phyloP scores from a whole-genome alignment of 2,329 filamentous ascomycete genomes.

The Fusarium staphyleae region DNA sequence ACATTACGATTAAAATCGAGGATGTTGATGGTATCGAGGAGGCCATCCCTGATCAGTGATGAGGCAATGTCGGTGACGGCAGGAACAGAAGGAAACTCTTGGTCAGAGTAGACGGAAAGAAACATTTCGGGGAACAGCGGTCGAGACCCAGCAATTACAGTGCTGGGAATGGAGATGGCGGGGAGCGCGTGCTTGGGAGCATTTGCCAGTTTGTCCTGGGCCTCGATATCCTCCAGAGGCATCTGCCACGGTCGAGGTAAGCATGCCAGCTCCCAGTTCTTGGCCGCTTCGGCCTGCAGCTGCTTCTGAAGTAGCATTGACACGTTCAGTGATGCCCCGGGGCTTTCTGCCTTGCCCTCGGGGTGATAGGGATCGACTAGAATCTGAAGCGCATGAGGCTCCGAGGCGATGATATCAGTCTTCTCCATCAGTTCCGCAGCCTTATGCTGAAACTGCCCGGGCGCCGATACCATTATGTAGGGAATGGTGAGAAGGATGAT shows the following conservation, averaged over 20 bases:
- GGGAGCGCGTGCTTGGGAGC: slow-evolving; percentile 81
- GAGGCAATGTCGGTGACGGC: slow-evolving; percentile 77
- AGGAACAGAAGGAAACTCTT: slow-evolving; percentile 90
- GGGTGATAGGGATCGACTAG: slow-evolving; percentile 85
- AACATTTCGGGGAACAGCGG: slow-evolving; percentile 91
- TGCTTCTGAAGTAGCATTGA: slow-evolving; percentile 87
- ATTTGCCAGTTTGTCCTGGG: slow-evolving; percentile 64
- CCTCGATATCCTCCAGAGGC: slow-evolving; percentile 65
- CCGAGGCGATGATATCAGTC: slow-evolving; percentile 92
- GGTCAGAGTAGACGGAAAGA: slow-evolving; percentile 88
- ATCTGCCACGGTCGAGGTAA: slow-evolving; percentile 74
- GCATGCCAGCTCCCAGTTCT: slow-evolving; percentile 76
- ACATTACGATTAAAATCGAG: slow-evolving; percentile 91
- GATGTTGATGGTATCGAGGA: slow-evolving; percentile 92
- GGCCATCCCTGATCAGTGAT: slow-evolving; percentile 81
- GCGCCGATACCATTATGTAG: slow-evolving; percentile 80
- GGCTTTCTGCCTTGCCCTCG: slow-evolving; percentile 67
- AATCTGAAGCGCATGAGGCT: slow-evolving; percentile 82
- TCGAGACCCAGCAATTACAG: slow-evolving; percentile 75
- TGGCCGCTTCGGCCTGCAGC: slow-evolving; percentile 76
- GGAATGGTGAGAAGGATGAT: slow-evolving; percentile 95
- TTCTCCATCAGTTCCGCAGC: slow-evolving; percentile 85
- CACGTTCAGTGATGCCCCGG: slow-evolving; percentile 70
- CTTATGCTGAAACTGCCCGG: slow-evolving; percentile 73
- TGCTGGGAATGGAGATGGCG: slow-evolving; percentile 74